phyloP scores from a whole-genome alignment of 768 basidiomycete species.

The Macrolepiota albuminosa region DNA sequence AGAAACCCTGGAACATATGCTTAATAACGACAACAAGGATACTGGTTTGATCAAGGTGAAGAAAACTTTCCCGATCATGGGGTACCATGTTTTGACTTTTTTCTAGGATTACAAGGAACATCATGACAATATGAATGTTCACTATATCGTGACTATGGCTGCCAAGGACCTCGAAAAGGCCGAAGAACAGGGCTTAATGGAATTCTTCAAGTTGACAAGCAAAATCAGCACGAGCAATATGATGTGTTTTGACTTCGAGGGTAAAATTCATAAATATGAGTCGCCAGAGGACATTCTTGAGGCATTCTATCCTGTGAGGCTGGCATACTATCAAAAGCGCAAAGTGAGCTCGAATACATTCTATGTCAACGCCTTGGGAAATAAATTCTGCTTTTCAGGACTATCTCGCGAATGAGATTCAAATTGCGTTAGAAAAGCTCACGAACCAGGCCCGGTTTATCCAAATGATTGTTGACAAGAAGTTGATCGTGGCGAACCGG shows the following conservation, averaged over 20 bases:
- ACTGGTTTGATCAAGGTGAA: slow-evolving; percentile 70
- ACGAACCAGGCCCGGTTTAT: slow-evolving; percentile 96
- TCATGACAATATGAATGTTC: slow-evolving; percentile 88
- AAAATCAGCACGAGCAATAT: slow-evolving; percentile 93
- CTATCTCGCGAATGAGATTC: slow-evolving; percentile 76
- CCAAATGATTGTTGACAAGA: slow-evolving; percentile 87
- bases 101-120: slow-evolving; percentile 94
- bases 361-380: neutral
- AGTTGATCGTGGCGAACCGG: slow-evolving; percentile 79
- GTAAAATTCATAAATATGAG: slow-evolving; percentile 92
- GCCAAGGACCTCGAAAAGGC: slow-evolving; percentile 82
- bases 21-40: slow-evolving; percentile 66
- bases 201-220: slow-evolving; percentile 85
- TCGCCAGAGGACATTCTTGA: slow-evolving; percentile 88
- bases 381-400: slow-evolving; percentile 46
- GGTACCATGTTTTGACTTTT: neutral
- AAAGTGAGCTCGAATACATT: slow-evolving; percentile 55
- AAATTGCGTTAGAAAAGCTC: slow-evolving; percentile 74
- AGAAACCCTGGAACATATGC: slow-evolving; percentile 79
- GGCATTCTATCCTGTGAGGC: slow-evolving; percentile 86
- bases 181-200: slow-evolving; percentile 82
- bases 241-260: slow-evolving; percentile 97
- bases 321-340: slow-evolving; percentile 92
- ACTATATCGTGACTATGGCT: slow-evolving; percentile 80
- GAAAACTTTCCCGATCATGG: slow-evolving; percentile 2